Percentiles rank a stretch among this genome's conserved stretches.
These are phyloP conservation scores for Plenodomus tracheiphilus DNA, from an alignment of 2,329 filamentous ascomycete species.

Conservation along the genomic window DNA sequence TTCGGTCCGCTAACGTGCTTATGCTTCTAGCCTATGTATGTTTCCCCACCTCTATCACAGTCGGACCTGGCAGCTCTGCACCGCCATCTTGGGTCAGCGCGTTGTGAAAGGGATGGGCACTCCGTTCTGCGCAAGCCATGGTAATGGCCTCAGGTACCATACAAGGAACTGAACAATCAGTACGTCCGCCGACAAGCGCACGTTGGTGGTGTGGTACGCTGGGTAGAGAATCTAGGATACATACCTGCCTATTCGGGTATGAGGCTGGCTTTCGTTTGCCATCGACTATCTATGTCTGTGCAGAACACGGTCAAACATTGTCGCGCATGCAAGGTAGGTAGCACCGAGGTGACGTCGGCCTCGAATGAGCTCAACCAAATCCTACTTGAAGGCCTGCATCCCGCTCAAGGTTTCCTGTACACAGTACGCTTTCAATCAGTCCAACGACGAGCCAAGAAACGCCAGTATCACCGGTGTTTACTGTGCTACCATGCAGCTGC, in stretches of 20 bases:
- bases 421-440: neutral
- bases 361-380: neutral
- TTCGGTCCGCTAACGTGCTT: slow-evolving; percentile 8
- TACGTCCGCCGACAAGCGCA: neutral
- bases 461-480: neutral
- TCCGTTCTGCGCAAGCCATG: no score
- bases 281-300: slow-evolving; percentile 14
- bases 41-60: neutral
- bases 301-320: neutral
- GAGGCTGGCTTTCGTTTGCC: slow-evolving; percentile 4
- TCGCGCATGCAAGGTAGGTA: slow-evolving; percentile 3
- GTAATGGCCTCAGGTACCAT: no score
- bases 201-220: neutral
- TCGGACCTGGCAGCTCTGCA: slow-evolving; percentile 2
- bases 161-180: no score
- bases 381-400: neutral
- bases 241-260: slow-evolving; percentile 19
- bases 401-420: neutral
- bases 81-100: neutral
- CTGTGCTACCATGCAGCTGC: slow-evolving; percentile 31
- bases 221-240: neutral
- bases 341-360: slow-evolving; percentile 11
- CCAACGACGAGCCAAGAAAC: neutral
- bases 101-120: neutral
- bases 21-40: slow-evolving; percentile 3